Conservation (phyloP, 2,329 filamentous ascomycete species). For the Tolypocladium guangdongense region DNA sequence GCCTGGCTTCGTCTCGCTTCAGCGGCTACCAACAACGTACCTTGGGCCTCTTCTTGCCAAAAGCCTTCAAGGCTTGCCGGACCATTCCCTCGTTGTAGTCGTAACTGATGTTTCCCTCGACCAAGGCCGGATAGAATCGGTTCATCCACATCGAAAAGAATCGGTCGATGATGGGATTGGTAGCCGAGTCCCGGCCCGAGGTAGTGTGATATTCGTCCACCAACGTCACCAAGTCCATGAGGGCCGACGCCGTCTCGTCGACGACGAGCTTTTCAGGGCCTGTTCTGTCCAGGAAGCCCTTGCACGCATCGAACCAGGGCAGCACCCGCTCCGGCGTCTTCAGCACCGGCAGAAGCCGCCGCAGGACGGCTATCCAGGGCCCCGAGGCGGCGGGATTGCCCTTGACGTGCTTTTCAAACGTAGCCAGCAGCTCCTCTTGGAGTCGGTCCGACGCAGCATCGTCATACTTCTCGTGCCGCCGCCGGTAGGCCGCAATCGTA, state of each 20-base stretch:
- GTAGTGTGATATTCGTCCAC: conserved; percentile 45
- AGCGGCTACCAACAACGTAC: conserved; percentile 11
- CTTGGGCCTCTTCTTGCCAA: conserved; percentile 58
- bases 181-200: conserved; percentile 28
- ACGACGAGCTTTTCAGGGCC: conserved; percentile 53
- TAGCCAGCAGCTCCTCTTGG: conserved; percentile 58
- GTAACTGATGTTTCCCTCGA: conserved; percentile 22
- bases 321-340: conserved; percentile 50
- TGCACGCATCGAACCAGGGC: conserved; percentile 58
- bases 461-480: conserved; percentile 56
- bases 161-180: conserved; percentile 43
- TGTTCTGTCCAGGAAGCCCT: conserved; percentile 31
- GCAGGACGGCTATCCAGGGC: conserved; percentile 58
- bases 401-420: conserved; percentile 55
- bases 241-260: conserved; percentile 51
- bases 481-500: conserved; percentile 55
- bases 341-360: conserved; percentile 52
- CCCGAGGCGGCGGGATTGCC: conserved; percentile 45
- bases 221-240: conserved; percentile 53
- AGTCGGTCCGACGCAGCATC: conserved; percentile 59
- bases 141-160: conserved; percentile 48
- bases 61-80: conserved; percentile 42
- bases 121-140: conserved; percentile 27
- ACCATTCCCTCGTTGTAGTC: conserved; percentile 39
- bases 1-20: background rate